Evolutionary conservation across 2,329 filamentous ascomycete species (phyloP).

Genomic region (Aaosphaeria arxii): DNA sequence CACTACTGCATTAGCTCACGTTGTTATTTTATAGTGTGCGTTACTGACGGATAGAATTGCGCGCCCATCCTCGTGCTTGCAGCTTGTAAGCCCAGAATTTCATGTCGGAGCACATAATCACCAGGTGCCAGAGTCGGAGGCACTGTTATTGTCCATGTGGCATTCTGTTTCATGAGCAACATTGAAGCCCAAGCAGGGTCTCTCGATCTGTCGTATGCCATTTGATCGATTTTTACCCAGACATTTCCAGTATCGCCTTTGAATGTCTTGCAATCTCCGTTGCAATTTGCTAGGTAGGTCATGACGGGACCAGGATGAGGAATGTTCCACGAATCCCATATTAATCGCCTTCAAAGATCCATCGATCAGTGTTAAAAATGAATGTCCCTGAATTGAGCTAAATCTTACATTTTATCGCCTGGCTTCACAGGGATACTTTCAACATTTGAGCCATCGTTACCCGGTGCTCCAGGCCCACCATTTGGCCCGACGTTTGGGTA

Average conservation of each 20-base stretch:
- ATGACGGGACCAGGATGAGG: conserved; percentile 28
- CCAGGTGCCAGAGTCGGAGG: conserved; percentile 41
- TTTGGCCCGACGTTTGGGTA: conserved; percentile 12
- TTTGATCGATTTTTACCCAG: conserved; percentile 31
- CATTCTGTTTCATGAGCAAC: conserved; percentile 39
- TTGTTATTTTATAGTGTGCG: neutral
- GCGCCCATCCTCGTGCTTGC: conserved; percentile 29
- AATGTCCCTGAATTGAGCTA: too few relatives aligned
- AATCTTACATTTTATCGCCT: conserved; percentile 17
- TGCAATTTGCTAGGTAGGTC: conserved; percentile 27
- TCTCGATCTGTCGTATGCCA: conserved; percentile 10
- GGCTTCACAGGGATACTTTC: conserved; percentile 13
- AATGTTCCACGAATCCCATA: conserved; percentile 31
- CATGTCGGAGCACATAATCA: conserved; percentile 51
- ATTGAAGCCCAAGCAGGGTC: conserved; percentile 26
- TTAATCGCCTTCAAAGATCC: conserved; percentile 16
- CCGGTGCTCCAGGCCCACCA: too few relatives aligned
- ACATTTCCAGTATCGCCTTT: conserved; percentile 31
- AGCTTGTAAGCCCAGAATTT: conserved; percentile 46
- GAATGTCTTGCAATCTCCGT: conserved; percentile 17
- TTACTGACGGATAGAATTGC: conserved; percentile 14
- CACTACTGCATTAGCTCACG: neutral
- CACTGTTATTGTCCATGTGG: conserved; percentile 41
- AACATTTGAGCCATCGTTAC: too few relatives aligned
- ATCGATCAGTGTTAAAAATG: neutral